These are phyloP conservation scores for Reutealis trisperma DNA, from an alignment of 345 rosid genomes.

Conservation along the genomic window DNA sequence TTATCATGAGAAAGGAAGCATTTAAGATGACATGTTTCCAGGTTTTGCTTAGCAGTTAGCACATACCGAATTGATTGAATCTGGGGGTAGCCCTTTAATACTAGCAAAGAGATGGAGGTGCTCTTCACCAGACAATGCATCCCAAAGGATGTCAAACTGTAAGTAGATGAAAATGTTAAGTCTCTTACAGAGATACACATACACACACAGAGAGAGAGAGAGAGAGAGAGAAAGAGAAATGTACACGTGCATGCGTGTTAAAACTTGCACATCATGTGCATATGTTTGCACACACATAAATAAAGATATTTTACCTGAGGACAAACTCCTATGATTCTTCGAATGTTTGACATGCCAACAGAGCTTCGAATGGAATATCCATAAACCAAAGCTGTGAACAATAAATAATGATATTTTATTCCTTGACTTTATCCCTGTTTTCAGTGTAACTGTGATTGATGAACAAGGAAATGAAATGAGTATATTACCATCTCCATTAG, in stretches of 20 bases:
- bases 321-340: conserved; percentile 79
- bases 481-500: conserved; percentile 73
- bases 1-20: background rate
- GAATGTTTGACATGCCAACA: conserved; percentile 84
- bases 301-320: conserved; percentile 63
- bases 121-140: conserved; percentile 78
- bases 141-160: conserved; percentile 95
- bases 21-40: background rate
- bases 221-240: too few species aligned
- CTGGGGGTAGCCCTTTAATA: conserved; percentile 70
- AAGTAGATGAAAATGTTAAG: conserved; percentile 19
- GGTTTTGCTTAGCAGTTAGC: background rate
- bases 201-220: too few species aligned
- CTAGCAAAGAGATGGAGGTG: conserved; percentile 83
- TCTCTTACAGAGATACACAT: too few species aligned
- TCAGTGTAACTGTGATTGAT: background rate
- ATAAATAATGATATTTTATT: conserved; percentile 6
- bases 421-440: background rate
- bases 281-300: conserved; percentile 4
- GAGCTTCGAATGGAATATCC: conserved; percentile 75
- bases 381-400: conserved; percentile 66
- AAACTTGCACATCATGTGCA: background rate
- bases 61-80: conserved; percentile 62
- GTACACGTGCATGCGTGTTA: background rate
- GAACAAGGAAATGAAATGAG: conserved; percentile 9